Base-by-base conservation (phyloP, 305 asterid species). In the Rubia balearica region DNA sequence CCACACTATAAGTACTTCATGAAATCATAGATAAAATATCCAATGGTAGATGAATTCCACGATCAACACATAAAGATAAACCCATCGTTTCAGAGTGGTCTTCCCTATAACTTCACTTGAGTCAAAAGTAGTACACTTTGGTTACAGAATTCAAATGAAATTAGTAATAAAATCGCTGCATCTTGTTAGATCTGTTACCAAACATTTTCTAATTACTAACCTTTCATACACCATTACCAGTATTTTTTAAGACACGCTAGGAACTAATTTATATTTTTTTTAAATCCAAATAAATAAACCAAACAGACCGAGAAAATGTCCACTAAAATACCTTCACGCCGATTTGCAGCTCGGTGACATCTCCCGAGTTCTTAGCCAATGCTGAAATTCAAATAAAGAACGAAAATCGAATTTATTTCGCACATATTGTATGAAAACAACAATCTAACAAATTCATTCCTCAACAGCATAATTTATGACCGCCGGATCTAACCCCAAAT, bases 341-440 rank as follows among this genome's bases (percentile, higher is more conserved):
- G 80, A 92, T 86, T 87, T 87, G 97, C 73, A 92, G 85, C 74
- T 89, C 94, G 48, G 85, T 84, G 16, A 92, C 97, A 80, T 92
- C 96, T 69, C 79, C 89, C 14, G 97, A 89, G 80, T 85, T 88
- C 84, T 87, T 87, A 42, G 96, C 92, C 75, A 84, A 80, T 65
- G 83, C 96, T 89, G 76, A 70, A 19, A 7, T 8, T n/a, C n/a
- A n/a, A n/a, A n/a, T n/a, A 10, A 56, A 68, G 49, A 46, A 59
- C 42, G 48, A 24, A 16, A 33, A 19, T 21, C 30, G 30, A 64
- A 40, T 64, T 64, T 38, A n/a, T 38, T 64, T 40, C 30, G 42
- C 61, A 55, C 11, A 55, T n/a, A 41, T 21, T 11, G 11, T 1
- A 41, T 30, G 33, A 33, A 3, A 2, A 40, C 27, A 65, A 13